phyloP scores from a whole-genome alignment of 2,329 filamentous ascomycete genomes.

The Diaporthe batatas region DNA sequence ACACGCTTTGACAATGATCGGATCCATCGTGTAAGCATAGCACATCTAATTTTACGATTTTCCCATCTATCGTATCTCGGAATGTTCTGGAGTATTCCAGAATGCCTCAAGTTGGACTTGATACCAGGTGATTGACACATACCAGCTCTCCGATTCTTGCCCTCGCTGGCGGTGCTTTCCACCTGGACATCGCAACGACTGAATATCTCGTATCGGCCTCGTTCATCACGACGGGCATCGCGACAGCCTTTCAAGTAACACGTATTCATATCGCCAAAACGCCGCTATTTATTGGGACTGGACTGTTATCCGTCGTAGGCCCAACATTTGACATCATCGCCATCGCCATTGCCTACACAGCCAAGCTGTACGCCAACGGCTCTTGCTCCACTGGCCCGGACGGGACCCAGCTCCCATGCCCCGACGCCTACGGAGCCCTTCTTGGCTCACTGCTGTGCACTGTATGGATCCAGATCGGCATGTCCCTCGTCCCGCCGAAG shows the following conservation, averaged over 20 bases:
- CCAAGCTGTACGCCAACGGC: conserved; percentile 74
- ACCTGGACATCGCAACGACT: conserved; percentile 65
- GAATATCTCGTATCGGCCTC: conserved; percentile 78
- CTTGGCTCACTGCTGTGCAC: conserved; percentile 66
- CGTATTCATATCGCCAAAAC: conserved; percentile 73
- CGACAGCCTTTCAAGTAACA: conserved; percentile 76
- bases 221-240: conserved; percentile 75
- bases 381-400: conserved; percentile 70
- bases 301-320: conserved; percentile 76
- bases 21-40: conserved; percentile 55
- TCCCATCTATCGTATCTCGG: too few relatives aligned
- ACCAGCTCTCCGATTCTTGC: conserved; percentile 72
- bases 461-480: conserved; percentile 69
- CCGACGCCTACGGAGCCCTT: conserved; percentile 75
- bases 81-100: not conserved
- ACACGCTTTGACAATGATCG: conserved; percentile 77
- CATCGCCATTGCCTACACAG: conserved; percentile 71
- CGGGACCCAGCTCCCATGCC: conserved; percentile 72
- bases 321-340: conserved; percentile 77
- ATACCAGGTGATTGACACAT: not conserved
- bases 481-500: conserved; percentile 74
- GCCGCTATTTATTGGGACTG: conserved; percentile 74
- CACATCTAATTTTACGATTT: not conserved
- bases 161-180: conserved; percentile 69
- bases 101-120: not conserved